Base-by-base conservation (phyloP, 1,284 basidiomycete species). In the Moniliella sp. region DNA sequence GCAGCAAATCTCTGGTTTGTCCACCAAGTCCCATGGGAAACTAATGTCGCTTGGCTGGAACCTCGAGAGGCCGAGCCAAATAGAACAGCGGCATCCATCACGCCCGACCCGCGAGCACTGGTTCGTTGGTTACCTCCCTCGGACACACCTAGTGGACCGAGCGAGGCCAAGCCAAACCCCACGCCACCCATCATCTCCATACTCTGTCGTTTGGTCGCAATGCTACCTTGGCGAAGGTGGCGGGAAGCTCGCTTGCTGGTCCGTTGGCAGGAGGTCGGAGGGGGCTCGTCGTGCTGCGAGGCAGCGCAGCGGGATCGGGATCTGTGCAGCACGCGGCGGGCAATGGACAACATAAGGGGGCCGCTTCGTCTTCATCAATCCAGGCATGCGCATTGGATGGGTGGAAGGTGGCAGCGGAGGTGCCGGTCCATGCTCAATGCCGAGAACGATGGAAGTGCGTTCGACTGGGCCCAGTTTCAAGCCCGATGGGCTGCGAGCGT, bases 131-230 rank as follows among this genome's bases (percentile, higher is more conserved):
- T 10, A 10, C 25, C 10, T 4, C 4, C 25, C 25, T n/a, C 12
- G 25, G 9, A 4, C 12, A 26, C 4, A 10, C 25, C 25, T 11
- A 14, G 15, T 14, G 25, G 7, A n/a, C 1, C 4, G 25, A 26
- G 25, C 15, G 27, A 7, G 21, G 21, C 21, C 7, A n/a, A n/a
- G 7, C 43, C 45, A 9, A 41, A 25, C 18, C 38, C 38, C 19
- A 53, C 18, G 25, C 50, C 50, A 14, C 47, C 45, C 49, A 54
- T 54, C 33, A 54, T 45, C 34, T 54, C 51, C 37, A 54, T 50
- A 32, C 46, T 50, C 23, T 54, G 47, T n/a, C 48, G 43, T 18
- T 44, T 43, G 16, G 51, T 54, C 4, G 46, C 21, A 1, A 54
- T 39, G 34, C 45, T 48, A 1, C 38, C 28, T n/a, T 37, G 43